These are phyloP conservation scores for Backusella morwellensis DNA, from an alignment of 192 early-diverging fungal genomes.

Conservation along the genomic window DNA sequence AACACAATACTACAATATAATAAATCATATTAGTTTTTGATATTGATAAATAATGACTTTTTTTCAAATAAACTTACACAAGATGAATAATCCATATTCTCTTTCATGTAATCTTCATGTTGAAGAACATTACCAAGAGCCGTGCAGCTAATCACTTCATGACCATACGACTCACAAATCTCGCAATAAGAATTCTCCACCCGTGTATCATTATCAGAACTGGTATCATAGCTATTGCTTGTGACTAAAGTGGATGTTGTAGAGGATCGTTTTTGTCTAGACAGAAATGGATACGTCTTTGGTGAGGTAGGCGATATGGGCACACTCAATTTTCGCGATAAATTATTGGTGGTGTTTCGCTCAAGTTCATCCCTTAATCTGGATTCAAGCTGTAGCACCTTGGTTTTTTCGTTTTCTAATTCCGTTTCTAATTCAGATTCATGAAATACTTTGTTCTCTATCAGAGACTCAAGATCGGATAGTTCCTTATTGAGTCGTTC, in stretches of 20 bases:
- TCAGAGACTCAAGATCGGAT: slow-evolving; percentile 58
- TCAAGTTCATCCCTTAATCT: slow-evolving; percentile 37
- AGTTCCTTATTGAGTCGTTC: slow-evolving; percentile 64
- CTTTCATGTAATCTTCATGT: neutral
- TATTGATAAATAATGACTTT: neutral
- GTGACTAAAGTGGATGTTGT: slow-evolving; percentile 2
- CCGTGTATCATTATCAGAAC: neutral
- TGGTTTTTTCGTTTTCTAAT: slow-evolving; percentile 43
- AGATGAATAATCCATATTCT: neutral
- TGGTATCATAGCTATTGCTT: neutral
- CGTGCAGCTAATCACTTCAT: slow-evolving; percentile 58
- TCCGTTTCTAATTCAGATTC: slow-evolving; percentile 64
- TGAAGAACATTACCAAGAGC: slow-evolving; percentile 17
- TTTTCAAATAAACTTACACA: neutral
- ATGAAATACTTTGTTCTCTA: slow-evolving; percentile 73
- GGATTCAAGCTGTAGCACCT: slow-evolving; percentile 38
- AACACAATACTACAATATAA: slow-evolving; percentile 58
- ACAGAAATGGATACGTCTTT: neutral
- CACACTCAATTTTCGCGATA: neutral
- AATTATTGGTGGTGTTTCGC: neutral
- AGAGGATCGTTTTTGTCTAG: neutral
- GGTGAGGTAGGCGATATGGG: neutral
- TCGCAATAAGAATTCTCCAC: slow-evolving; percentile 55
- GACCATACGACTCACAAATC: slow-evolving; percentile 64
- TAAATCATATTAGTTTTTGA: neutral